Evolutionary conservation across 805 yeast species (phyloP).

Genomic region (Kregervanrija delftensis): DNA sequence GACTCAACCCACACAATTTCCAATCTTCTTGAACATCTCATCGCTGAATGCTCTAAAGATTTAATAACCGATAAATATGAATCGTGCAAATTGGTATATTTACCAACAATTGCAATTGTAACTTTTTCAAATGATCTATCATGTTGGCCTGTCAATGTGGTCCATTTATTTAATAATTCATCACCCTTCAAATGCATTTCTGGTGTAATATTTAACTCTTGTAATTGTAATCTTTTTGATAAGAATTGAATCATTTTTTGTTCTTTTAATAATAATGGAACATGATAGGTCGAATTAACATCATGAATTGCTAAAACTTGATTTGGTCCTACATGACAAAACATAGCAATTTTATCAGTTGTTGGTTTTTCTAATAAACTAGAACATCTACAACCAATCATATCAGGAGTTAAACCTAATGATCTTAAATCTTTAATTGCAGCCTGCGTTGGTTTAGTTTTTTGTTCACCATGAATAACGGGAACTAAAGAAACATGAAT

Average conservation of each 20-base stretch:
- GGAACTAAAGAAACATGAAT: slow-evolving; percentile 97
- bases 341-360: slow-evolving; percentile 96
- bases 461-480: slow-evolving; percentile 97
- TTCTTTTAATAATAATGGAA: slow-evolving; percentile 83
- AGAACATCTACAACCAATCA: slow-evolving; percentile 96
- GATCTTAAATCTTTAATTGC: slow-evolving; percentile 96
- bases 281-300: slow-evolving; percentile 95
- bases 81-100: slow-evolving; percentile 92
- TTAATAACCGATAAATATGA: slow-evolving; percentile 92
- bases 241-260: slow-evolving; percentile 78
- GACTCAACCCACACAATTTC: slow-evolving; percentile 96
- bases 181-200: slow-evolving; percentile 62
- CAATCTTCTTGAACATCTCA: slow-evolving; percentile 79
- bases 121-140: slow-evolving; percentile 83
- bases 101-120: slow-evolving; percentile 94
- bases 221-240: slow-evolving; percentile 57
- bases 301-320: slow-evolving; percentile 97
- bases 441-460: slow-evolving; percentile 99
- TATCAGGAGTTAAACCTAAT: slow-evolving; percentile 89
- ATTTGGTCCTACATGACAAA: slow-evolving; percentile 97
- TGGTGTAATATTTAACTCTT: slow-evolving; percentile 35
- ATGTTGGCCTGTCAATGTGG: slow-evolving; percentile 63
- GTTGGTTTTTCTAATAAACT: slow-evolving; percentile 75
- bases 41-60: slow-evolving; percentile 90
- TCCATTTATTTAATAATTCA: slow-evolving; percentile 71